Base-by-base conservation (phyloP, 371 early-diverging fungal species). In the Coemansia sp. region DNA sequence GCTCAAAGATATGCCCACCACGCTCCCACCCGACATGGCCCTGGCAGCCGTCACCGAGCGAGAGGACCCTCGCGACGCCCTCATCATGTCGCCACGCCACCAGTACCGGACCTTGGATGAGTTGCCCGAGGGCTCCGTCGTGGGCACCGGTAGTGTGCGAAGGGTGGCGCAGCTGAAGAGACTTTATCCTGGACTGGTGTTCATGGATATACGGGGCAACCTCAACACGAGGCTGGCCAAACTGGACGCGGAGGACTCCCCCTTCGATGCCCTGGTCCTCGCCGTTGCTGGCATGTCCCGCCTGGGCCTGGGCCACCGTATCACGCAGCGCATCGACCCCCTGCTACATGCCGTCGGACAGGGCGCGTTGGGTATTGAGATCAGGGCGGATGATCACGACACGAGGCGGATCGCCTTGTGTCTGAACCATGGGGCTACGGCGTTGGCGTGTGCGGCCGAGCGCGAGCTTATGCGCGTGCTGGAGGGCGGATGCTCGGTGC, bases 401-500 rank as follows among this genome's bases (percentile, higher is more conserved):
- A 81, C 79, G 0, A 54, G 72, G 5, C 66, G 60, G 4, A 24
- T 93, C 24, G 65, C 67, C 10, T 60, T 72, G 2, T 60, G 64
- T 24, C 81, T 97, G 33, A 84, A 90, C 44, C 90, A 95, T 64
- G 32, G 63, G 37, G 79, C 79, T 4, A 89, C 95, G 0, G 77
- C 86, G 38, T 55, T 93, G 38, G 72, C 85, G 18, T 93, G 94
- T 59, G 72, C 81, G 33, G 87, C 90, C 5, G 98, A 98, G 70
- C 91, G 98, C 16, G 81, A 87, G 32, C 82, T 96, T 65, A 91
- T 97, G 93, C 85, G 93, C 24, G 80, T 77, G 29, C 77, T 98
- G 16, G 95, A 97, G 80, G 98, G 98, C 38, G 98, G 98, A 1
- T 98, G 98, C 82, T 90, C 88, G 58, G 96, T 98, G 53, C 98